Evolutionary conservation across 495 filamentous ascomycete species (phyloP).

Genomic region (Glutinoglossum americanum): DNA sequence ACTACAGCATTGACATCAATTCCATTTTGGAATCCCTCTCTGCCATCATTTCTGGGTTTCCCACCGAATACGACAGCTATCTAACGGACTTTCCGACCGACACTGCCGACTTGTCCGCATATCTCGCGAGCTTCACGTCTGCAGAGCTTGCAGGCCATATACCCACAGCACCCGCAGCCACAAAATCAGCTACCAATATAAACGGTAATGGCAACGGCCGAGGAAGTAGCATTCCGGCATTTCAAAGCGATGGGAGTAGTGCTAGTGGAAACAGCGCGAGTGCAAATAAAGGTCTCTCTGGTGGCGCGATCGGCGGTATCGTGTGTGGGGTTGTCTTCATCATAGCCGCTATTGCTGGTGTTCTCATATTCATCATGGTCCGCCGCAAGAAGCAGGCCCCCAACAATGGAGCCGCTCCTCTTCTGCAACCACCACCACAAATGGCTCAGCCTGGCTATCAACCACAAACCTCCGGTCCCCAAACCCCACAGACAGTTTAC

Average conservation of each 20-base stretch:
- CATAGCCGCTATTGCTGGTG: neutral
- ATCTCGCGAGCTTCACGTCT: neutral
- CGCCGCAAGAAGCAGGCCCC: neutral
- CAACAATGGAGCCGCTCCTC: no score
- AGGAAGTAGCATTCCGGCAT: neutral
- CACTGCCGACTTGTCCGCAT: neutral
- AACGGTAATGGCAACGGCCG: neutral
- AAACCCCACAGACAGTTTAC: neutral
- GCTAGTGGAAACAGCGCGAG: neutral
- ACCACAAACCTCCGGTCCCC: neutral
- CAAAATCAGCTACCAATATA: neutral
- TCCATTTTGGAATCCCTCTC: neutral
- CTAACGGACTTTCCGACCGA: neutral
- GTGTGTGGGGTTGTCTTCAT: neutral
- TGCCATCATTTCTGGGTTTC: neutral
- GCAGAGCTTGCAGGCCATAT: neutral
- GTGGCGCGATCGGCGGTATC: neutral
- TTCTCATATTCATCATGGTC: neutral
- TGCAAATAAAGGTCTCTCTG: neutral
- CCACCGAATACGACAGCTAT: neutral
- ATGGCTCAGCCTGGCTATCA: neutral
- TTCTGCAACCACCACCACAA: neutral
- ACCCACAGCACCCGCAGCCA: neutral
- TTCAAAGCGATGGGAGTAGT: neutral
- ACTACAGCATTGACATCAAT: neutral